A percentile compares a stretch with the other conserved stretches of the same genome.
Conservation (phyloP, 2,329 filamentous ascomycete genomes). For the Pyrenophora seminiperda region DNA sequence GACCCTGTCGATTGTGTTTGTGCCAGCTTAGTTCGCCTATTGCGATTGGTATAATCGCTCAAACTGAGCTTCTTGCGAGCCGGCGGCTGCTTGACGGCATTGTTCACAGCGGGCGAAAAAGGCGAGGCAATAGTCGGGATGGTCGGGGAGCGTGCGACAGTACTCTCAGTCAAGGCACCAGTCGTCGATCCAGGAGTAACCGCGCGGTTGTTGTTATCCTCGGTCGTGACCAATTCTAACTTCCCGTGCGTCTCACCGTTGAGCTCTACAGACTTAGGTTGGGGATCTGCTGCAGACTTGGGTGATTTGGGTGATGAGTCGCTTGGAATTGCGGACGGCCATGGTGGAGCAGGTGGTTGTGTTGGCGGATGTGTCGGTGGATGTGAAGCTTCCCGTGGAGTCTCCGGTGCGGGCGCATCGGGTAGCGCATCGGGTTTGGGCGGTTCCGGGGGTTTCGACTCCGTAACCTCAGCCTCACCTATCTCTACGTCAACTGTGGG, state of each 20-base stretch:
- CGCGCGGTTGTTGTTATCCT: constrained; percentile 19
- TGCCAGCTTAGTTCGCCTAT: constrained; percentile 49
- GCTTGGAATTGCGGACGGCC: constrained; percentile 25
- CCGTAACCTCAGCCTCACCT: constrained; percentile 22
- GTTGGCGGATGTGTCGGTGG: constrained; percentile 39
- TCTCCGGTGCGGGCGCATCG: constrained; percentile 31
- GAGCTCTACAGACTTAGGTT: constrained; percentile 29
- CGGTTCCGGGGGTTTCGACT: constrained; percentile 22
- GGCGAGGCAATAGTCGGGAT: constrained; percentile 30
- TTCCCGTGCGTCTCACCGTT: constrained; percentile 40
- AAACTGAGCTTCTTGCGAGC: constrained; percentile 57
- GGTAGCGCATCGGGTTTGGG: constrained; percentile 36
- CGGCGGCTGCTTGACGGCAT: constrained; percentile 50
- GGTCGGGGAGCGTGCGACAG: constrained; percentile 40
- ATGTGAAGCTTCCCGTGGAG: constrained; percentile 30
- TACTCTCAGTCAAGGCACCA: constrained; percentile 22
- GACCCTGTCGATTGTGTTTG: constrained; percentile 35
- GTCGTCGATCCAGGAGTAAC: constrained; percentile 36
- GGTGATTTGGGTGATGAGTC: constrained; percentile 22
- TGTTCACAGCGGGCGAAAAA: constrained; percentile 49
- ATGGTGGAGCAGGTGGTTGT: constrained; percentile 44
- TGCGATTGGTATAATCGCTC: constrained; percentile 57
- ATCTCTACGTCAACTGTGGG: constrained; percentile 25
- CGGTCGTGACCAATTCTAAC: constrained; percentile 28
- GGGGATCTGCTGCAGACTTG: constrained; percentile 13